A percentile compares a stretch with the other conserved stretches of the same genome.
Evolutionary conservation across 2,329 filamentous ascomycete species (phyloP).

Genomic region (Zymoseptoria brevis): DNA sequence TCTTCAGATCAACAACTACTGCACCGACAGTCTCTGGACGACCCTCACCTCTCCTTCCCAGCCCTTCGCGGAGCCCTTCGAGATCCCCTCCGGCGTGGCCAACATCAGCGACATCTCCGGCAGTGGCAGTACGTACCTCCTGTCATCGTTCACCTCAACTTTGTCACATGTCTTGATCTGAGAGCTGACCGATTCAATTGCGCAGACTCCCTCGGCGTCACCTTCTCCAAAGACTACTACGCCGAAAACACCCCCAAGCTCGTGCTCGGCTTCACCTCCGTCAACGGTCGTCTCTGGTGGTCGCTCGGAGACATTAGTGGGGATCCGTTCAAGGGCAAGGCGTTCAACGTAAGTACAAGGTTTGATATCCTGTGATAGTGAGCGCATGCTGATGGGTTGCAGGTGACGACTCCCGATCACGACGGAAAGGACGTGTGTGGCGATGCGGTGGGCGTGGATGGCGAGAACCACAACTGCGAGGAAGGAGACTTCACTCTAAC

Average conservation of each 20-base stretch:
- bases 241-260: constrained; percentile 17
- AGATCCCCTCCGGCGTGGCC: constrained; percentile 14
- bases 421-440: not conserved
- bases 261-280: constrained; percentile 21
- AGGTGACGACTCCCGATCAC: not conserved
- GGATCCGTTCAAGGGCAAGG: constrained; percentile 19
- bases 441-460: not conserved
- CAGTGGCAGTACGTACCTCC: constrained; percentile 15
- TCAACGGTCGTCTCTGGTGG: constrained; percentile 22
- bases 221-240: constrained; percentile 22
- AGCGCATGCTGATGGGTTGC: not conserved
- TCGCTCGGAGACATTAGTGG: constrained; percentile 21
- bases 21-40: constrained; percentile 20
- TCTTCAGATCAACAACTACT: constrained; percentile 23
- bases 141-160: not conserved
- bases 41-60: constrained; percentile 20
- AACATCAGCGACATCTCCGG: constrained; percentile 19
- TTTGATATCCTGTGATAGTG: not conserved
- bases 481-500: constrained; percentile 2
- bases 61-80: constrained; percentile 9
- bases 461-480: constrained; percentile 1
- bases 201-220: constrained; percentile 24
- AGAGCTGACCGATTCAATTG: not conserved
- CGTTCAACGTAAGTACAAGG: constrained; percentile 14
- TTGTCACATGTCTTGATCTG: not conserved